These are phyloP conservation scores for Hypoxylon sp. DNA, from an alignment of 2,329 filamentous ascomycete genomes.

Conservation along the genomic window DNA sequence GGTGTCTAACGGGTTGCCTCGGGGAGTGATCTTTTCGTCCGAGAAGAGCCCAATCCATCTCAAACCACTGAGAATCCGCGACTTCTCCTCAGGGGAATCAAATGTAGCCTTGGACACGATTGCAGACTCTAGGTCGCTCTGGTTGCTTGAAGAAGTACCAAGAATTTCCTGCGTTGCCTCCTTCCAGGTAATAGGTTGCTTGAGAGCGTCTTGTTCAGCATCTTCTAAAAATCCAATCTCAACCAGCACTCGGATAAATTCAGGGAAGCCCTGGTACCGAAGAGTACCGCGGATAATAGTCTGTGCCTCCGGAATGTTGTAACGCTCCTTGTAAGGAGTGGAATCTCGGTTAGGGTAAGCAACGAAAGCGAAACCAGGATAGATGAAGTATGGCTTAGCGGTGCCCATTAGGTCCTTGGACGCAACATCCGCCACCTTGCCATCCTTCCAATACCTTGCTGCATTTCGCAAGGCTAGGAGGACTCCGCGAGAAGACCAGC, in stretches of 20 bases:
- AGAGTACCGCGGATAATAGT: slow-evolving; percentile 88
- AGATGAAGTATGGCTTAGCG: slow-evolving; percentile 92
- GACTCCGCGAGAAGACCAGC: slow-evolving; percentile 83
- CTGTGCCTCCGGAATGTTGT: slow-evolving; percentile 89
- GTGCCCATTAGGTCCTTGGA: slow-evolving; percentile 81
- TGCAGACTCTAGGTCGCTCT: slow-evolving; percentile 65
- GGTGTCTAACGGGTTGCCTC: slow-evolving; percentile 86
- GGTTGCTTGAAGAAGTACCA: slow-evolving; percentile 69
- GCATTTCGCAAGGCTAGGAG: slow-evolving; percentile 87
- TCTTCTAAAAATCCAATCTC: slow-evolving; percentile 90
- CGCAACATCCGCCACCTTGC: slow-evolving; percentile 76
- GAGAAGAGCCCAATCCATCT: slow-evolving; percentile 81
- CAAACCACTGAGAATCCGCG: slow-evolving; percentile 78
- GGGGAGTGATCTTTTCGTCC: slow-evolving; percentile 76
- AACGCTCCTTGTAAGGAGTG: slow-evolving; percentile 88
- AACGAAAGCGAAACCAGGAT: slow-evolving; percentile 88
- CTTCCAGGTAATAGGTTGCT: slow-evolving; percentile 80
- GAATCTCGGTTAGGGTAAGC: slow-evolving; percentile 95
- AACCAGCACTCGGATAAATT: slow-evolving; percentile 90
- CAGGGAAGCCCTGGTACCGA: slow-evolving; percentile 88
- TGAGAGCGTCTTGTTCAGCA: slow-evolving; percentile 74
- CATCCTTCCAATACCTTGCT: slow-evolving; percentile 84
- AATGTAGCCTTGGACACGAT: slow-evolving; percentile 84
- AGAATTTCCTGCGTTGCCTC: slow-evolving; percentile 85
- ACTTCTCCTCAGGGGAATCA: slow-evolving; percentile 75